phyloP scores from a whole-genome alignment of 2,329 filamentous ascomycete genomes.

The Microcyclospora tardicrescens region DNA sequence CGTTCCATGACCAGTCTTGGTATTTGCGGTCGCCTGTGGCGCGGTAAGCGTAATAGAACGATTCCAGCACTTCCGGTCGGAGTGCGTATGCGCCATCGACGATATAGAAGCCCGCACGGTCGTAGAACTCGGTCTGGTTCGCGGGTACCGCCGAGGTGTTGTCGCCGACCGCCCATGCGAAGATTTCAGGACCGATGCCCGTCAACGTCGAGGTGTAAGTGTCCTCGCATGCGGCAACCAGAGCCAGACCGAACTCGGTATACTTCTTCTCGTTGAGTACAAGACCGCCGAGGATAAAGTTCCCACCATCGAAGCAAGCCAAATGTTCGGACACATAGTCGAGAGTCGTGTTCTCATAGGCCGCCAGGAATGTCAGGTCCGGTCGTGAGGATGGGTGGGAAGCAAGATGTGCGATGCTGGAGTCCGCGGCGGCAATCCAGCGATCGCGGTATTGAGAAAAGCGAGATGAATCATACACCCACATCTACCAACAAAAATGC shows the following conservation, averaged over 20 bases:
- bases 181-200: conserved; percentile 60
- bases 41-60: conserved; percentile 76
- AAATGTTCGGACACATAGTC: conserved; percentile 37
- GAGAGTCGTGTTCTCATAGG: conserved; percentile 37
- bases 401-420: conserved; percentile 56
- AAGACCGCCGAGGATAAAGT: conserved; percentile 69
- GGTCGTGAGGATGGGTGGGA: conserved; percentile 53
- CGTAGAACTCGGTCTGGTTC: conserved; percentile 45
- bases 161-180: conserved; percentile 20
- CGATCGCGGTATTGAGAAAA: conserved; percentile 43
- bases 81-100: conserved; percentile 48
- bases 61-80: conserved; percentile 71
- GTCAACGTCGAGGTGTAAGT: conserved; percentile 59
- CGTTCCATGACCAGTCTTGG: conserved; percentile 74
- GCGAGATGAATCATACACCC: conserved; percentile 55
- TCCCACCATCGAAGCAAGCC: conserved; percentile 74
- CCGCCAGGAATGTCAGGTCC: conserved; percentile 59
- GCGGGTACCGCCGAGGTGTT: conserved; percentile 23
- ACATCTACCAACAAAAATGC: conserved; percentile 43
- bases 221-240: conserved; percentile 60
- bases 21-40: conserved; percentile 63
- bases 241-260: conserved; percentile 57
- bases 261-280: conserved; percentile 54
- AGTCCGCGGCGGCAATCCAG: conserved; percentile 65
- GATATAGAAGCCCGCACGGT: conserved; percentile 58